Evolutionary conservation across 495 filamentous ascomycete genomes (phyloP).

Genomic region (Achaetomiella virescens): DNA sequence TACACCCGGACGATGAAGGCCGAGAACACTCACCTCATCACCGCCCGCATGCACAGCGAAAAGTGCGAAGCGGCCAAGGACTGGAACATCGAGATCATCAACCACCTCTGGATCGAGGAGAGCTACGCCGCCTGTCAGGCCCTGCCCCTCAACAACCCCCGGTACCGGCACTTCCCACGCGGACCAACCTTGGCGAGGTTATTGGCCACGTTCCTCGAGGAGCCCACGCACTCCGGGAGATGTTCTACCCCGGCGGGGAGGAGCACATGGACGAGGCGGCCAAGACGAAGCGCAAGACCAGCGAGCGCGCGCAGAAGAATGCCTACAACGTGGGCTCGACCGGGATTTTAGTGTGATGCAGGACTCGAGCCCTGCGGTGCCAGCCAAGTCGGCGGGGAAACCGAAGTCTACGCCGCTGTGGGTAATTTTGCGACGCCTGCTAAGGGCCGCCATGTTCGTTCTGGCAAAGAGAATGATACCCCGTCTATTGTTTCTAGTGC

Average conservation of each 20-base stretch:
- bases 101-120: constrained; percentile 97
- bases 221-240: constrained; percentile 27
- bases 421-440: constrained; percentile 36
- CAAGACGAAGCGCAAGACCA: constrained; percentile 38
- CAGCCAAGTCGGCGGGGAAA: constrained; percentile 8
- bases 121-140: constrained; percentile 83
- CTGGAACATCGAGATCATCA: constrained; percentile 85
- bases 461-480: constrained; percentile 80
- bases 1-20: constrained; percentile 90
- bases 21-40: constrained; percentile 93
- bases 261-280: constrained; percentile 25
- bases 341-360: constrained; percentile 27
- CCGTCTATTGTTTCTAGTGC: constrained; percentile 59
- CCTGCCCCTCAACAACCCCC: constrained; percentile 57
- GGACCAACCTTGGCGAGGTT: constrained; percentile 89
- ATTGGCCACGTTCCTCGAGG: constrained; percentile 61
- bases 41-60: constrained; percentile 78
- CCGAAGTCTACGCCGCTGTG: constrained; percentile 3
- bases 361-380: constrained; percentile 18
- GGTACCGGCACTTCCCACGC: constrained; percentile 76
- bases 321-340: constrained; percentile 21
- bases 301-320: constrained; percentile 36
- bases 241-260: constrained; percentile 38
- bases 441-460: constrained; percentile 34
- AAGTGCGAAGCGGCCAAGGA: constrained; percentile 87